Base-by-base conservation (phyloP, 768 basidiomycete species). In the Lepiota subincarnata region DNA sequence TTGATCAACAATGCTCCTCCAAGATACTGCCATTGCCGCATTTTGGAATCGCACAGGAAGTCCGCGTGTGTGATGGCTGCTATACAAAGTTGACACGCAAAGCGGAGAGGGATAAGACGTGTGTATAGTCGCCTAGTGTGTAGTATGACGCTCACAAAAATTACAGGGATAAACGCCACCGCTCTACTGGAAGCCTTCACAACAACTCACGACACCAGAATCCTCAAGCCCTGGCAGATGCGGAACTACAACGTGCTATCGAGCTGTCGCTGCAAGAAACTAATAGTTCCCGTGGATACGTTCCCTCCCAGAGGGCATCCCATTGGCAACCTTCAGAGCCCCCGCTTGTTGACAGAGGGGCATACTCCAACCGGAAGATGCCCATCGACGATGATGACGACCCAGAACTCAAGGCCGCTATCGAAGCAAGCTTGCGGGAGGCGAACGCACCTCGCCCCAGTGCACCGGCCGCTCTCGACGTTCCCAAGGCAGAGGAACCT, bases 391-490 rank as follows among this genome's bases (percentile, higher is more conserved):
- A 92, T 10, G 95, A 96, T 28, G 89, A 96, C 2, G 96, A 99
- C 67, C 89, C 89, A 10, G 94, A 98, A 54, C 74, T 99, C 16
- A 82, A 78, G 55, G 90, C 96, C 16, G 97, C 97, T 0, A 99
- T 99, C 47, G 93, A 98, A 64, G 97, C 97, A 0, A 92, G 89
- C 64, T 68, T 99, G 57, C 78, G 85, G n/a, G 97, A 99, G 61
- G 86, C 81, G 2, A 83, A 77, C 55, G 84, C 88, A 10, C 86
- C 87, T 0, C 82, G 77, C 57, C 84, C 92, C 6, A 92, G 89
- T 60, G 90, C 89, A 0, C 92, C 93, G 0, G 68, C 79, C 14
- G 80, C 76, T 8, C 61, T 80, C 6, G 81, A 87, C 47, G 74
- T 80, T 2, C 73, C 81, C 2, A 70, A 71, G 16, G 63, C 67